phyloP scores from a whole-genome alignment of 2,329 filamentous ascomycete genomes.

The Arthrinium phaeospermum region DNA sequence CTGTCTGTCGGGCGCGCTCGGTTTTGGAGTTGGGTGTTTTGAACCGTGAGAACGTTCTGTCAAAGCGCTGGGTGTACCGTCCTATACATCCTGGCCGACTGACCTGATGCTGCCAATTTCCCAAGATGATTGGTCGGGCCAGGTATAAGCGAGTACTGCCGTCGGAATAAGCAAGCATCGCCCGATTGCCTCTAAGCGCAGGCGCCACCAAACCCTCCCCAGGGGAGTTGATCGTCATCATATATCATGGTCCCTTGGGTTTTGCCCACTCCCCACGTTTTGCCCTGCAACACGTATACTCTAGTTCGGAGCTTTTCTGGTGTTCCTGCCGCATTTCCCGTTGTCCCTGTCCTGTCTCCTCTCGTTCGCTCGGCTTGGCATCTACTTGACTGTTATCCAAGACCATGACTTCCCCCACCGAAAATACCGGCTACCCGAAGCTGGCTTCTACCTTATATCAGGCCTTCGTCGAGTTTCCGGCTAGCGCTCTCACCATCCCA shows the following conservation, averaged over 20 bases:
- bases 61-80: neutral
- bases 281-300: neutral
- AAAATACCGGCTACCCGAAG: conserved; percentile 8
- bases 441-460: conserved; percentile 32
- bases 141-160: neutral
- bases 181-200: neutral
- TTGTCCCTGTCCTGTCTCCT: neutral
- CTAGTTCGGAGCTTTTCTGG: neutral
- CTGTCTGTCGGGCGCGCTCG: neutral
- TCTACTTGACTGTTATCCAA: neutral
- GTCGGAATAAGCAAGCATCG: conserved; percentile 9
- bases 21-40: neutral
- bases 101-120: neutral
- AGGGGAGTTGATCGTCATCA: neutral
- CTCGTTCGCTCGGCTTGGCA: neutral
- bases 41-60: too few relatives aligned
- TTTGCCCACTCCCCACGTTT: neutral
- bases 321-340: neutral
- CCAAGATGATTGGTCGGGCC: neutral
- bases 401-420: conserved; percentile 11
- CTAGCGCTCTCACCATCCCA: conserved; percentile 36
- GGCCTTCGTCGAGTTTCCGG: conserved; percentile 38
- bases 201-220: conserved; percentile 2
- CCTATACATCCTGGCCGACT: neutral
- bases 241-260: neutral